These are phyloP conservation scores for Globisporangium acanthophoron DNA, from an alignment of 352 stramenopile species.

Conservation along the genomic window DNA sequence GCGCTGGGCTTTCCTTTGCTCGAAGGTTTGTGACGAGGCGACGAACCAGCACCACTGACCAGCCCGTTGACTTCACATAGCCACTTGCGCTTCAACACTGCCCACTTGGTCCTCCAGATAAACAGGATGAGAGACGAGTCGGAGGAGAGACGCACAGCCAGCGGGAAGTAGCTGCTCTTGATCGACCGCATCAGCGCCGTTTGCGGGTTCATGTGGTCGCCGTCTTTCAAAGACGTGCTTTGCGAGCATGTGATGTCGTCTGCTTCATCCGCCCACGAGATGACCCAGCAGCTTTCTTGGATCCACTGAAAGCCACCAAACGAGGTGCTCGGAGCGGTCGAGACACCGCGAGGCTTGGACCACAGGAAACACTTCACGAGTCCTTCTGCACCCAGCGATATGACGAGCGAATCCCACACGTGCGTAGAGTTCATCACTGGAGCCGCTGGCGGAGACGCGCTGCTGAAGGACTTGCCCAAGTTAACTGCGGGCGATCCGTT, in stretches of 20 bases:
- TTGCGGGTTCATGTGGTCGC: constrained; percentile 81
- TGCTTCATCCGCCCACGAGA: constrained; percentile 80
- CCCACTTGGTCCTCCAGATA: constrained; percentile 74
- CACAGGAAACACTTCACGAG: constrained; percentile 80
- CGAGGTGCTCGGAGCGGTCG: constrained; percentile 5
- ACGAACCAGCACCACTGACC: constrained; percentile 12
- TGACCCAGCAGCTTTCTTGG: constrained; percentile 77
- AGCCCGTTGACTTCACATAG: constrained; percentile 39
- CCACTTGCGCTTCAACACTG: constrained; percentile 75
- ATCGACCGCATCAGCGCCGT: constrained; percentile 77
- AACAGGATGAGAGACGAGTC: constrained; percentile 66
- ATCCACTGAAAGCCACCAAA: constrained; percentile 49
- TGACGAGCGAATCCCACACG: constrained; percentile 64
- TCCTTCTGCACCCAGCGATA: constrained; percentile 71
- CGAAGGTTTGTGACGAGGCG: constrained; percentile 15
- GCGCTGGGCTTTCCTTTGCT: constrained; percentile 25
- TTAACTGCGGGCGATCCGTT: neutral
- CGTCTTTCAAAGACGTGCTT: constrained; percentile 70
- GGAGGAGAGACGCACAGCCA: constrained; percentile 46
- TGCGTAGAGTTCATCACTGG: constrained; percentile 3
- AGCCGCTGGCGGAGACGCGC: neutral
- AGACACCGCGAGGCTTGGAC: constrained; percentile 50
- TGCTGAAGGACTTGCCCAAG: constrained; percentile 6
- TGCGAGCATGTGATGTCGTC: constrained; percentile 83
- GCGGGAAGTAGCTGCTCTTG: constrained; percentile 72